Conservation (phyloP, 768 basidiomycete species). For the Suillus alpinus region DNA sequence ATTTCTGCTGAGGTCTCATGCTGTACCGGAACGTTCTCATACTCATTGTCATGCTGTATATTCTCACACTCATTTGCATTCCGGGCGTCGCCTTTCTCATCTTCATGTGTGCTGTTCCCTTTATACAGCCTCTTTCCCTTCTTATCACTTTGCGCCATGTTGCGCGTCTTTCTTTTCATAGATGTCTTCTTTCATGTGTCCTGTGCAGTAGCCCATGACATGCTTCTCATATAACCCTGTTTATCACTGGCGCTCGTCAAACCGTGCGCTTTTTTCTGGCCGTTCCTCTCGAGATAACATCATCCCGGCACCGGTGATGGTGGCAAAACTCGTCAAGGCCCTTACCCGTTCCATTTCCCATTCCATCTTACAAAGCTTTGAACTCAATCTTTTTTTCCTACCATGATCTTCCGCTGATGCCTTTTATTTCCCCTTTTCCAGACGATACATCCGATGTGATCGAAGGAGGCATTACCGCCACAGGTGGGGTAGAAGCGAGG, state of each 20-base stretch:
- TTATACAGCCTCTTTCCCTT: background rate
- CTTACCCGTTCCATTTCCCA: background rate
- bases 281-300: background rate
- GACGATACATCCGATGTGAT: background rate
- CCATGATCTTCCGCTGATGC: background rate
- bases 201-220: background rate
- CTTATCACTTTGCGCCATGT: background rate
- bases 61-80: background rate
- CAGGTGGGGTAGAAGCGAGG: background rate
- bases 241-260: background rate
- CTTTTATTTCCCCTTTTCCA: background rate
- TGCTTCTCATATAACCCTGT: background rate
- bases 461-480: background rate
- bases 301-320: background rate
- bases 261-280: background rate
- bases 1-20: background rate
- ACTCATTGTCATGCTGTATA: background rate
- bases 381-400: background rate
- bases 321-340: background rate
- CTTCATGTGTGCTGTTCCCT: background rate
- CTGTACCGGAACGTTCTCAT: background rate
- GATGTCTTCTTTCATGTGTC: background rate
- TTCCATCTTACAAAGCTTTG: background rate
- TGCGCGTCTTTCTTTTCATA: constrained; percentile 1
- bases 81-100: background rate